Conservation (phyloP, 2,329 filamentous ascomycete species). For the Fusarium penzigii region DNA sequence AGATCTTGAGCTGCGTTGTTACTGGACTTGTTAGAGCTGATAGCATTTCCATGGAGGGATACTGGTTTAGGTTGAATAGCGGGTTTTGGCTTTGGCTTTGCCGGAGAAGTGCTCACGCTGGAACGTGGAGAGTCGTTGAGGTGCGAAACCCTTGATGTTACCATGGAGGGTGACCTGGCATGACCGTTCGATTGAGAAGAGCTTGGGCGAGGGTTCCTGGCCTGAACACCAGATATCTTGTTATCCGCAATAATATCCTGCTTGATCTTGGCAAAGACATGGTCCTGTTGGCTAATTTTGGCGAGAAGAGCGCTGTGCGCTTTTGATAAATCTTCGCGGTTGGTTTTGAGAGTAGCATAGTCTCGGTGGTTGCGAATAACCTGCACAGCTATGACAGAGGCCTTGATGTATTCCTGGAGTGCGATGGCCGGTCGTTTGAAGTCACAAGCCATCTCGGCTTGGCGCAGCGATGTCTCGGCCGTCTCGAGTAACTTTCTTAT, state of each 20-base stretch:
- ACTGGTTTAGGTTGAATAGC: slow-evolving; percentile 67
- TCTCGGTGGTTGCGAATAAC: slow-evolving; percentile 76
- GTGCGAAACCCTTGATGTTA: slow-evolving; percentile 11
- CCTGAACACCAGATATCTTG: slow-evolving; percentile 58
- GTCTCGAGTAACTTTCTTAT: slow-evolving; percentile 54
- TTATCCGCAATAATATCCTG: slow-evolving; percentile 64
- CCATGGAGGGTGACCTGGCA: slow-evolving; percentile 18
- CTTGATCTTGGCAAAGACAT: slow-evolving; percentile 59
- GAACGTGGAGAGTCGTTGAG: slow-evolving; percentile 22
- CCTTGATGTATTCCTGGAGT: slow-evolving; percentile 80
- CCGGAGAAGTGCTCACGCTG: slow-evolving; percentile 15
- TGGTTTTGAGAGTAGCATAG: slow-evolving; percentile 63
- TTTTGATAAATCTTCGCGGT: slow-evolving; percentile 49
- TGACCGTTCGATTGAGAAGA: slow-evolving; percentile 16
- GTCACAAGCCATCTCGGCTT: slow-evolving; percentile 62
- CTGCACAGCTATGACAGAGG: slow-evolving; percentile 76
- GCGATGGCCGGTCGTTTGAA: slow-evolving; percentile 72
- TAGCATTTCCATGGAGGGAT: slow-evolving; percentile 61
- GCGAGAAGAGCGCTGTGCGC: slow-evolving; percentile 52
- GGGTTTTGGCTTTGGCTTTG: slow-evolving; percentile 47
- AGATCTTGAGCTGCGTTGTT: slow-evolving; percentile 47
- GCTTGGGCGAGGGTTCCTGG: slow-evolving; percentile 28
- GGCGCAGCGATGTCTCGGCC: slow-evolving; percentile 55
- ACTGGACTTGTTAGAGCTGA: slow-evolving; percentile 35
- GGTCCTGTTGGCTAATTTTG: slow-evolving; percentile 49